Base-by-base conservation (phyloP, 768 basidiomycete species). In the Tricholoma saponaceum region DNA sequence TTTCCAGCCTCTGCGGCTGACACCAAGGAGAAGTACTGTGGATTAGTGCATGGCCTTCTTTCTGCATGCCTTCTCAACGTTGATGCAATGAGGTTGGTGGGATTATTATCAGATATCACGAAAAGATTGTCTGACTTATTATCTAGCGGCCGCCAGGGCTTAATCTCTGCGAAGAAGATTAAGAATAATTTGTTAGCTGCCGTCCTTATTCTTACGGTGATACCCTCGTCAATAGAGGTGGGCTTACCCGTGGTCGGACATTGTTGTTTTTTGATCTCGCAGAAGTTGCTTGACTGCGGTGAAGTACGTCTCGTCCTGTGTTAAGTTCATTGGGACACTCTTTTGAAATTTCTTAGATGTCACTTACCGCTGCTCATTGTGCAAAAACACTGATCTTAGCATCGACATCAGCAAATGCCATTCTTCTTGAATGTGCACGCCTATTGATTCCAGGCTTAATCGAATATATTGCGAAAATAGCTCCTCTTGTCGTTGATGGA, bases 111-210 rank as follows among this genome's bases (percentile, higher is more conserved):
- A 26, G 8, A 50, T 32, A 10, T 4, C 44, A 50, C 22, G 54
- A 32, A 51, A 23, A 23, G 22, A 23, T 35, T 51, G 20, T 49
- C n/a, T 60, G 41, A 54, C 51, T 43, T 39, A 37, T 26, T 55
- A 5, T 25, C 33, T 60, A 96, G 95, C 37, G 90, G 91, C 9
- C 87, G 96, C 49, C 79, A 85, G 58, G 95, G 94, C 0, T 63
- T 79, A 0, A 84, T 90, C 9, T 89, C 90, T 2, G 74, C 82
- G 2, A 85, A 87, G 70, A 98, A 98, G 74, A 79, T 90, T 69
- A 95, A 93, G 73, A 92, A 86, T 65, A 98, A 97, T 70, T 78
- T 98, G 58, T 74, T 98, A 12, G 91, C 92, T 0, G 78, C 87
- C 0, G 94, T 94, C 1, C 80, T 99, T 4, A 79, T 97, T 51